phyloP scores from a whole-genome alignment of 2,329 filamentous ascomycete genomes.

The Rhynchosporium secalis region DNA sequence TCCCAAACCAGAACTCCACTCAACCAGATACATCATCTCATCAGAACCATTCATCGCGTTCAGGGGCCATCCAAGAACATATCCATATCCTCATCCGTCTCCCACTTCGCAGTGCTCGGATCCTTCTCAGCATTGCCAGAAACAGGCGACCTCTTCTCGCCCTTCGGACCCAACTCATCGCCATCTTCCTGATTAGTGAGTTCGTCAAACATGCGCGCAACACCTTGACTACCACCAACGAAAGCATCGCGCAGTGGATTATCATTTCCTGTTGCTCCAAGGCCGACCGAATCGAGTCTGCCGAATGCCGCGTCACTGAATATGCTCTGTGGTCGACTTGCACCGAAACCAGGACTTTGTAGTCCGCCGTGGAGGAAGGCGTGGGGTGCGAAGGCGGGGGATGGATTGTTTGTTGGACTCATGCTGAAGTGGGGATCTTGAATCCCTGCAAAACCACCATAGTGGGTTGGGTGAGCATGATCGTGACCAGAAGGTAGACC shows the following conservation, averaged over 20 bases:
- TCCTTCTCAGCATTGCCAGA: not conserved
- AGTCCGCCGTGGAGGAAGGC: constrained; percentile 35
- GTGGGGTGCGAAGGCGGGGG: constrained; percentile 38
- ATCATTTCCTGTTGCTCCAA: constrained; percentile 26
- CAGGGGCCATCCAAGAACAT: constrained; percentile 19
- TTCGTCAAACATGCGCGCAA: constrained; percentile 38
- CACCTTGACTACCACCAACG: constrained; percentile 28
- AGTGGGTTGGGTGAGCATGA: constrained; percentile 35
- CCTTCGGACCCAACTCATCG: constrained; percentile 27
- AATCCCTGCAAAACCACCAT: constrained; percentile 25
- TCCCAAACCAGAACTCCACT: not conserved
- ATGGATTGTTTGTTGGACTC: constrained; percentile 27
- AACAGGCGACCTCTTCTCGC: constrained; percentile 22
- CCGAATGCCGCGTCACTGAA: constrained; percentile 36
- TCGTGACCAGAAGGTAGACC: constrained; percentile 33
- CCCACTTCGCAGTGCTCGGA: constrained; percentile 8
- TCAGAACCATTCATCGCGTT: not conserved
- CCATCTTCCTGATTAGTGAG: constrained; percentile 37
- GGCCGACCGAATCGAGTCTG: constrained; percentile 34
- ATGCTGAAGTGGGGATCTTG: constrained; percentile 36
- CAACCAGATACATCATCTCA: not conserved
- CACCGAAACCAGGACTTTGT: constrained; percentile 30
- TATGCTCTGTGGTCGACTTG: constrained; percentile 29
- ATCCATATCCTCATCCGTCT: constrained; percentile 22
- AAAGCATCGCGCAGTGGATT: constrained; percentile 37